phyloP scores from a whole-genome alignment of 2,329 filamentous ascomycete genomes.

The Fusarium beomiforme region DNA sequence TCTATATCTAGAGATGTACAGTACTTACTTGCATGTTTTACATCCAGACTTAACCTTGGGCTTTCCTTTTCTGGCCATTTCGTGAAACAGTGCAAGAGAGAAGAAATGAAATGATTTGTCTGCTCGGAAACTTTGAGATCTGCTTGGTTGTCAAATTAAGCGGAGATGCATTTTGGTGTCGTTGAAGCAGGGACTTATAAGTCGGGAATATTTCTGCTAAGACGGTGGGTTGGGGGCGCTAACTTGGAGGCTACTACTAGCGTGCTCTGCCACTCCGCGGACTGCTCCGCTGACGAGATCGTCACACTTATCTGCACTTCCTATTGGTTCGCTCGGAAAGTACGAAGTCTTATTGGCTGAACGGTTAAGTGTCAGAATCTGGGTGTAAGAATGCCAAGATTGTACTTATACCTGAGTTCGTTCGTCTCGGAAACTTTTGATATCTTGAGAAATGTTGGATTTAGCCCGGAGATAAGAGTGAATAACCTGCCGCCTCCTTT shows the following conservation, averaged over 20 bases:
- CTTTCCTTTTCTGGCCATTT: conserved; percentile 20
- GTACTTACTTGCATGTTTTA: conserved; percentile 36
- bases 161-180: not conserved
- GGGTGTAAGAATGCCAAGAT: not conserved
- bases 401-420: not conserved
- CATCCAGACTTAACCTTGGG: conserved; percentile 34
- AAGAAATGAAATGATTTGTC: conserved; percentile 13
- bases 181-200: conserved; percentile 11
- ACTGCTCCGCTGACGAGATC: conserved; percentile 9
- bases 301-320: not conserved
- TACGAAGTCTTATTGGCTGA: conserved; percentile 27
- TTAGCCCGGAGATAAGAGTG: not conserved
- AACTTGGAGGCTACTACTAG: not conserved
- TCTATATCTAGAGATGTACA: not conserved
- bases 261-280: conserved; percentile 10
- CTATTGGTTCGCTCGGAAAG: conserved; percentile 38
- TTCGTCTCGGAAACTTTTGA: not conserved
- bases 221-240: not conserved
- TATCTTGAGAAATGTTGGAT: not conserved
- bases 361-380: not conserved
- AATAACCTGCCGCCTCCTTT: not conserved
- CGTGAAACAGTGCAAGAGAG: not conserved
- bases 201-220: not conserved
- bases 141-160: conserved; percentile 26
- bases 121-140: conserved; percentile 31